These are phyloP conservation scores for Mollisia scopiformis DNA, from an alignment of 2,329 filamentous ascomycete species.

Conservation along the genomic window DNA sequence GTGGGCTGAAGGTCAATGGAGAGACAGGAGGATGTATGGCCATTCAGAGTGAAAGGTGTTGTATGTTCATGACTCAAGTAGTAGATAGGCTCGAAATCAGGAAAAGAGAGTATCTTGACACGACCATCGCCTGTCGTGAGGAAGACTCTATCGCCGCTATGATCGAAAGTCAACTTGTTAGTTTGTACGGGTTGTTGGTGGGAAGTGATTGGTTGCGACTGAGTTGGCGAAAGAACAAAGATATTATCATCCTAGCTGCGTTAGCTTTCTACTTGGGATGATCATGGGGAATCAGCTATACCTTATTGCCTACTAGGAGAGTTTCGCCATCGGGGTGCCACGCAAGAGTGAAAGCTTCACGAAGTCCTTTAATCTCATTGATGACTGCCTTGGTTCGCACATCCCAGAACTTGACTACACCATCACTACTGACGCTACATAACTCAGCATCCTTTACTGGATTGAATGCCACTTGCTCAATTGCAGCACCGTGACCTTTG, in stretches of 20 bases:
- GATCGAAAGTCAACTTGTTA: conserved; percentile 76
- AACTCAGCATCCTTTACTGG: conserved; percentile 77
- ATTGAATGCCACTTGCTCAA: conserved; percentile 80
- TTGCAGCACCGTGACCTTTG: conserved; percentile 64
- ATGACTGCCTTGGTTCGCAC: conserved; percentile 72
- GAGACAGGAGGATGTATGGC: conserved; percentile 74
- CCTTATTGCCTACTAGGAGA: conserved; percentile 75
- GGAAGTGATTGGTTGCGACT: conserved; percentile 56
- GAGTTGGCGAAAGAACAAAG: conserved; percentile 63
- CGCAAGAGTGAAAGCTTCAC: conserved; percentile 69
- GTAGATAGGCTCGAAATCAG: conserved; percentile 59
- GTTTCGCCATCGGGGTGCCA: conserved; percentile 75
- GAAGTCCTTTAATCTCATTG: conserved; percentile 69
- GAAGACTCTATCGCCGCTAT: conserved; percentile 72
- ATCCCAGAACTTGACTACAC: conserved; percentile 79
- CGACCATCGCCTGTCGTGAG: conserved; percentile 72
- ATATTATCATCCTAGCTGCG: conserved; percentile 59
- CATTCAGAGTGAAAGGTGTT: conserved; percentile 64
- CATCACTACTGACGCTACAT: conserved; percentile 74
- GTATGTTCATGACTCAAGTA: conserved; percentile 47
- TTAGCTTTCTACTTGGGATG: conserved; percentile 7
- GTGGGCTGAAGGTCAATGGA: conserved; percentile 71
- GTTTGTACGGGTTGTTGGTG: conserved; percentile 67
- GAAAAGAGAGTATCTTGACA: conserved; percentile 71
- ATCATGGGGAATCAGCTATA: conserved; percentile 38